Evolutionary conservation across 2,329 filamentous ascomycete genomes (phyloP), one percentile per base, ranked within the genome.

Genomic region (Aureobasidium pullulans): DNA sequence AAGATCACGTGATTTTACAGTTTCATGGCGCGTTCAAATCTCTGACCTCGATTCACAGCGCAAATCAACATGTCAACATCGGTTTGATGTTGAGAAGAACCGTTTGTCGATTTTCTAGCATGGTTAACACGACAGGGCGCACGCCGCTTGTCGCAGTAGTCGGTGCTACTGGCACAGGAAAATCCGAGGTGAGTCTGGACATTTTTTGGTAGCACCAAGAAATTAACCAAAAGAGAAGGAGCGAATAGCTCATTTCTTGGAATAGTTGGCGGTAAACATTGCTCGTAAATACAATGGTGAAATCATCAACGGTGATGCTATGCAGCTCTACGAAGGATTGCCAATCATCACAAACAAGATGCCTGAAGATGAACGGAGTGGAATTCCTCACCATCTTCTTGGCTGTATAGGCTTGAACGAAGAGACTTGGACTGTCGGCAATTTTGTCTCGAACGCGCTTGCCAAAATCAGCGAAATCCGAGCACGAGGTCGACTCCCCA

Each of bases 341-440:
- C 91, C 94, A 5, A 87, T 97, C 64, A 93, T 97, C 66, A 99
- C 94, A 29, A 99, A 99, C 73, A 96, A 97, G 71, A 88, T 97
- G 61, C 84, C 89, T 0, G 56, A 70, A 0, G 80, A 84, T 19
- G 93, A 97, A 71, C 86, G 85, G 67, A 82, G 87, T 62, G 89
- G 87, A 9, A 79, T 99, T 10, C 87, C 88, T 4, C 94, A 99
- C 70, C 93, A 99, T 72, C 77, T 99, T 3, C 81, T 99, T 28
- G 90, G 89, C 54, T 86, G 85, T 63, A 86, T 97, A 59, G 80
- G 83, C 6, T 76, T 94, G 2, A 80, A 88, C 39, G 84, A 93
- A 63, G 84, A 88, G 64, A 85, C 92, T 0, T 97, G 93, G 92
- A 85, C 84, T 4, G 88, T 96, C 8, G 84, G 87, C 0, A 79